Conservation (phyloP, 2,329 filamentous ascomycete species). For the Cladorrhinum sp. region DNA sequence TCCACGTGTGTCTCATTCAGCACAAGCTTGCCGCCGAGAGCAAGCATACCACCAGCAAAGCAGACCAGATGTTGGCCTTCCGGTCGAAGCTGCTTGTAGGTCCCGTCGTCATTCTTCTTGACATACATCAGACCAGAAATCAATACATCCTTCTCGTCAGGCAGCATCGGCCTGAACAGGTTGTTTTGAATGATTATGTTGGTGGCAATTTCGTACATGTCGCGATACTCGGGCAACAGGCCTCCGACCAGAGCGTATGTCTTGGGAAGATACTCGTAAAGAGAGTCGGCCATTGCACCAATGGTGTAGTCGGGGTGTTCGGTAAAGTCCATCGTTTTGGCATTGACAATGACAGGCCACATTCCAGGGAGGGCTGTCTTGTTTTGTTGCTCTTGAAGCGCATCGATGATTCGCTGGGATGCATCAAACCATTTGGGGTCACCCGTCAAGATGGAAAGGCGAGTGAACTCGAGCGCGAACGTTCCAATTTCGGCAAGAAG, state of each 20-base stretch:
- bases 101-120: slow-evolving; percentile 24
- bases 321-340: slow-evolving; percentile 23
- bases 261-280: slow-evolving; percentile 53
- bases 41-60: slow-evolving; percentile 69
- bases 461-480: slow-evolving; percentile 70
- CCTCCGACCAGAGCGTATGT: slow-evolving; percentile 57
- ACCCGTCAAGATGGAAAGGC: slow-evolving; percentile 68
- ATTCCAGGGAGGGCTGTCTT: slow-evolving; percentile 66
- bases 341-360: slow-evolving; percentile 61
- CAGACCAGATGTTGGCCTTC: slow-evolving; percentile 60
- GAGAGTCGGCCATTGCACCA: slow-evolving; percentile 38
- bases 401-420: slow-evolving; percentile 64
- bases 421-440: slow-evolving; percentile 72
- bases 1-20: slow-evolving; percentile 49
- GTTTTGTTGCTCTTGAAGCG: slow-evolving; percentile 61
- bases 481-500: slow-evolving; percentile 51
- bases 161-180: slow-evolving; percentile 63
- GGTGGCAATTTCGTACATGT: slow-evolving; percentile 61
- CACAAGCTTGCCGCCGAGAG: slow-evolving; percentile 62
- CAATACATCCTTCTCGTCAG: slow-evolving; percentile 56
- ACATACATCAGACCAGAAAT: slow-evolving; percentile 48
- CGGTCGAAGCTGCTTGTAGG: slow-evolving; percentile 33
- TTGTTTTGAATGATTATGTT: slow-evolving; percentile 57
- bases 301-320: slow-evolving; percentile 34
- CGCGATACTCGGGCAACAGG: slow-evolving; percentile 52